Evolutionary conservation across 2,329 filamentous ascomycete species (phyloP).

Genomic region (Trichoderma lentiforme): DNA sequence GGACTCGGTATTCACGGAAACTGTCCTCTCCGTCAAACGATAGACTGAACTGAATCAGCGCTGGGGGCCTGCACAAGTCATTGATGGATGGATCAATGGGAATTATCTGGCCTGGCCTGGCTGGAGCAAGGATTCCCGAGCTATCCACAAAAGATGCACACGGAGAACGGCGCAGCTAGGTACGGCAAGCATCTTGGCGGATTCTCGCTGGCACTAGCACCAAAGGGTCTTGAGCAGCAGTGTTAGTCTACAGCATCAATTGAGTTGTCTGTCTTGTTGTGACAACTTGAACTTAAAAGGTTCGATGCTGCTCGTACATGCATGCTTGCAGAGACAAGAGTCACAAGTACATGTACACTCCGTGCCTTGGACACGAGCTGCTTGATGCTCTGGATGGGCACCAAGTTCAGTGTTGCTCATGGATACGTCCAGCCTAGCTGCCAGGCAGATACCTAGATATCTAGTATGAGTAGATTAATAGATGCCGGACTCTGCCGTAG

Average conservation of each 20-base stretch:
- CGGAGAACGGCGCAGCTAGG: background rate
- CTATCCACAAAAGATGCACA: background rate
- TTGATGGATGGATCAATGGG: background rate
- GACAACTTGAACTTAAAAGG: background rate
- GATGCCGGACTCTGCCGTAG: background rate
- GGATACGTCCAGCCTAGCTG: no score
- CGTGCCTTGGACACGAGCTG: background rate
- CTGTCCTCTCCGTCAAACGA: no score
- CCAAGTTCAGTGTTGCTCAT: background rate
- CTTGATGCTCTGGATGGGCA: background rate
- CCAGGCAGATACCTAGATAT: background rate
- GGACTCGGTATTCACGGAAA: no score
- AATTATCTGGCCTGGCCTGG: background rate
- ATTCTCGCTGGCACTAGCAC: background rate
- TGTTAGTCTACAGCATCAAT: background rate
- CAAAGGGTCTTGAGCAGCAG: background rate
- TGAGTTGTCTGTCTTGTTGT: background rate
- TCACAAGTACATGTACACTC: background rate
- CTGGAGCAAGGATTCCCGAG: background rate
- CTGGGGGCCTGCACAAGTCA: background rate
- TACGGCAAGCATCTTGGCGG: background rate
- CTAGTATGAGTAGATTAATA: background rate
- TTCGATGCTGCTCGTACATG: background rate
- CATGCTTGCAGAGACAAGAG: background rate
- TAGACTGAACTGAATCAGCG: background rate